Evolutionary conservation across 2,329 filamentous ascomycete genomes (phyloP), one percentile per base, ranked within the genome.

Genomic region (Clarireedia hainanense): DNA sequence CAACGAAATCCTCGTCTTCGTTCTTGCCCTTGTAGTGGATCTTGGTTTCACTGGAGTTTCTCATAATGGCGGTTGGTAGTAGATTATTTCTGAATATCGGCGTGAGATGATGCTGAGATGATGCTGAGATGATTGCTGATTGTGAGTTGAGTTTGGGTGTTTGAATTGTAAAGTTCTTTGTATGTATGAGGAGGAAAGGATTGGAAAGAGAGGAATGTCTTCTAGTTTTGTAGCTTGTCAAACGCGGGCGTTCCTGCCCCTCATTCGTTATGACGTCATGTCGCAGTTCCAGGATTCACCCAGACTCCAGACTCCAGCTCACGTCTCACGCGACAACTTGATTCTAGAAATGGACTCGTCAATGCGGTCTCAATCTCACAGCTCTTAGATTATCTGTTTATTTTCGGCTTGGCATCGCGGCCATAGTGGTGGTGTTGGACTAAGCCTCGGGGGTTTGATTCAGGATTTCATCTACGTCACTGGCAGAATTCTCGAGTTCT

Each of bases 1-100:
- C 75, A 65, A 87, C 74, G 70, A 85, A 89, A 74, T 88, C 83
- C 57, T 88, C 84, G 51, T 88, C 84, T 57, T 88, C 84, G 52
- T 75, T 74, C 60, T 73, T 72, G 71, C 85, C 86, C 74, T 86
- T 81, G 80, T 80, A 87, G 77, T 86, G 81, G 72, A 86, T 78
- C 72, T 86, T 88, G 71, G 75, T 77, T 67, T 67, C 61, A 58
- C 74, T 76, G 75, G 81, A 79, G 72, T 76, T 80, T 63, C 75
- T 65, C 79, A 82, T 83, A 63, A 61, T 65, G 60, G 58, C 55
- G 56, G 57, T 58, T 47, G 36, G 46, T 58, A 46, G 42, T 14
- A 34, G 30, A 34, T 34, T 53, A 14, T 49, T 45, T 30, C 15
- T 52, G 48, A 47, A 50, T 43, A 40, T 36, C 30, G 45, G 36